Percentiles rank a stretch among this genome's conserved stretches.
phyloP scores from a whole-genome alignment of 192 early-diverging fungal species.

The Kickxella alabastrina region DNA sequence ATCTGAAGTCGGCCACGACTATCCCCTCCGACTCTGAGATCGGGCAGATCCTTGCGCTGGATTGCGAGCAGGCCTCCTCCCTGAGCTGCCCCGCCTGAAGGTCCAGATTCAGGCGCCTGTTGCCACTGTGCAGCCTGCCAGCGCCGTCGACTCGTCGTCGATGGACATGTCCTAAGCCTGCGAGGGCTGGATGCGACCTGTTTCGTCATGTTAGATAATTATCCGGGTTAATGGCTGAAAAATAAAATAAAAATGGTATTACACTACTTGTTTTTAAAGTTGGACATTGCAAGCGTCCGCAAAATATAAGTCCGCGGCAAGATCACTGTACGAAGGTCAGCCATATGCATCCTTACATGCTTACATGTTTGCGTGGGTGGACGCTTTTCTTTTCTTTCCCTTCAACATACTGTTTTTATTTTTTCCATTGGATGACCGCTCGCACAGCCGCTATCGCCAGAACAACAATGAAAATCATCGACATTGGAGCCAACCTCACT shows the following conservation, averaged over 20 bases:
- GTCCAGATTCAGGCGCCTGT: conserved; percentile 11
- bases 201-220: neutral
- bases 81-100: conserved; percentile 45
- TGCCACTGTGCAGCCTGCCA: neutral
- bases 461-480: conserved; percentile 49
- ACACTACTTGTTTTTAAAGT: neutral
- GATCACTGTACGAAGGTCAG: too few relatives aligned
- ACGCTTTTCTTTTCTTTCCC: too few relatives aligned
- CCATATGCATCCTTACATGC: too few relatives aligned
- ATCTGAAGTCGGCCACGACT: conserved; percentile 66
- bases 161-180: conserved; percentile 29
- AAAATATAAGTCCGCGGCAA: too few relatives aligned
- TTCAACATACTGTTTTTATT: too few relatives aligned
- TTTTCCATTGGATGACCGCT: too few relatives aligned
- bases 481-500: conserved; percentile 87
- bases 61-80: conserved; percentile 28
- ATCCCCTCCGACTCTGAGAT: conserved; percentile 51
- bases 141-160: conserved; percentile 1
- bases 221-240: too few relatives aligned
- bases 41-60: conserved; percentile 42
- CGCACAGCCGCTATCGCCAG: too few relatives aligned
- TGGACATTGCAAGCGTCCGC: too few relatives aligned
- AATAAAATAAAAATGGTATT: neutral
- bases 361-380: too few relatives aligned
- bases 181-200: too few relatives aligned